Conservation (phyloP, 371 early-diverging fungal genomes). For the Mucor saturninus region DNA sequence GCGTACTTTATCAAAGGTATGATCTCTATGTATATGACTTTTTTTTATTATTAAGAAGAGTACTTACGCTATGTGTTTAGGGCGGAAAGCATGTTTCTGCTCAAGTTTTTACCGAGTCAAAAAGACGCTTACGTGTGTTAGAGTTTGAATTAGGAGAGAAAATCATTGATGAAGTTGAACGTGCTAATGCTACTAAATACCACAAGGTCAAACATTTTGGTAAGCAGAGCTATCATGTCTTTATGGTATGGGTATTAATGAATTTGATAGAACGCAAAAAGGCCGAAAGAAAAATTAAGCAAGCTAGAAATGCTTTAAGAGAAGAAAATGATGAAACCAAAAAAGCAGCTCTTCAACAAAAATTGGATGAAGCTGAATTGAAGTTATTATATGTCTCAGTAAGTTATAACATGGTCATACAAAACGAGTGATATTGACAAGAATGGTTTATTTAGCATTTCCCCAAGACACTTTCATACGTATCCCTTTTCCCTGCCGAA, state of each 20-base stretch:
- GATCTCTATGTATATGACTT: not conserved
- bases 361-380: slow-evolving; percentile 26
- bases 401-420: not conserved
- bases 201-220: slow-evolving; percentile 47
- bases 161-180: slow-evolving; percentile 42
- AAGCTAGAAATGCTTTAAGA: slow-evolving; percentile 19
- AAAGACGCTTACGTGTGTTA: slow-evolving; percentile 38
- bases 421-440: too few species aligned
- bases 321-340: slow-evolving; percentile 26
- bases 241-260: not conserved
- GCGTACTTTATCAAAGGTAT: slow-evolving; percentile 30
- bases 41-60: too few species aligned
- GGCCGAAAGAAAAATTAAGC: slow-evolving; percentile 36
- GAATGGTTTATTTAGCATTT: slow-evolving; percentile 17
- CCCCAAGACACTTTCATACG: slow-evolving; percentile 43
- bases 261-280: slow-evolving; percentile 42
- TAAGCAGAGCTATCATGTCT: slow-evolving; percentile 18
- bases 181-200: slow-evolving; percentile 32
- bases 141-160: slow-evolving; percentile 43
- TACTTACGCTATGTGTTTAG: not conserved
- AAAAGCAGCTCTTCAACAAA: slow-evolving; percentile 19
- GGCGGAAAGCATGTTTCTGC: slow-evolving; percentile 20
- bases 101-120: slow-evolving; percentile 26
- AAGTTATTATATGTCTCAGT: slow-evolving; percentile 30
- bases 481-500: slow-evolving; percentile 36